Evolutionary conservation across 2,329 filamentous ascomycete genomes (phyloP), one percentile per base, ranked within the genome.

Genomic region (Botrytis pseudocinerea): DNA sequence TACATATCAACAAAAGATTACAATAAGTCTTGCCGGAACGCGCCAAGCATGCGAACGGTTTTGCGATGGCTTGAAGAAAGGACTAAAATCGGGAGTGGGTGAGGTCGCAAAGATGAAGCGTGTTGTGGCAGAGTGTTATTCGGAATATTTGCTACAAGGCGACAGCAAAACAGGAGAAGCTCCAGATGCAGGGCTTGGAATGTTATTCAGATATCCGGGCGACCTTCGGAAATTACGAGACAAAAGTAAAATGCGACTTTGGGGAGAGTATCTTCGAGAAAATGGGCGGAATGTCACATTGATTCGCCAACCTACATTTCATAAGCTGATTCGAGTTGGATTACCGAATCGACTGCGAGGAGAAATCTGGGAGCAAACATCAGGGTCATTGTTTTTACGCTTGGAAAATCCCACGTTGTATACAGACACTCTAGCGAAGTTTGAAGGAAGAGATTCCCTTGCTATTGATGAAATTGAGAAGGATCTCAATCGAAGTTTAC

Each of bases 381-480:
- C 94, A 14, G 96, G 96, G 9, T 97, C 95, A 3, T 87, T 98
- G 75, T 98, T 95, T 81, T 85, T 97, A 73, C 90, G 95, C 42
- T 87, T 99, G 22, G 92, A 97, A 79, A 93, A 92, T 73, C 96
- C 96, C 1, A 92, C 89, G 18, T 85, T 95, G 8, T 99, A 95
- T 80, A 85, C 88, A 62, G 93, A 99, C 73, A 98, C 95, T 0
- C 85, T 99, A 62, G 86, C 89, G 69, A 95, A 96, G 80, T 95
- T 92, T 78, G 89, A 92, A 10, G 96, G 96, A 12, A 89, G 92
- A 80, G 93, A 97, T 77, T 98, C 95, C 18, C 87, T 99, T 74
- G 96, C 96, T 62, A 98, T 98, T 78, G 96, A 99, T 81, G 96
- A 99, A 85, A 99, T 99, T 76, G 96, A 99, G 81, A 99, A 99